Conservation (phyloP, 2,329 filamentous ascomycete species). For the Microsporum audouinii region DNA sequence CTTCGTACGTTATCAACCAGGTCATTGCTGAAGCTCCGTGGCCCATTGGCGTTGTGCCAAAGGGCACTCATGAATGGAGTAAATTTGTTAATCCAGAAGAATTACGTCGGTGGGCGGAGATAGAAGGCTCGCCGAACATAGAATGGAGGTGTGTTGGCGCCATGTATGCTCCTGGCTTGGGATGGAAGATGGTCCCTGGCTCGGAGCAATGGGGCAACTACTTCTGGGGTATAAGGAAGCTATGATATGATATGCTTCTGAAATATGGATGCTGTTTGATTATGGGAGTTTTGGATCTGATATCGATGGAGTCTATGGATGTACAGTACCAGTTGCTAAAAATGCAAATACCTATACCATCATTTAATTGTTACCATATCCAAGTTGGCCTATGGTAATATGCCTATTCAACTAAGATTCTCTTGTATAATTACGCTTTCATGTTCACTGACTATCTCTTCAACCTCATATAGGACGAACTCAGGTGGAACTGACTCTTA, state of each 20-base stretch:
- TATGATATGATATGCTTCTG: conserved; percentile 8
- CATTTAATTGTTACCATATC: too few species aligned
- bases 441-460: too few species aligned
- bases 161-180: conserved; percentile 77
- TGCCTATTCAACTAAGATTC: too few species aligned
- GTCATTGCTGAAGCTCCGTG: conserved; percentile 74
- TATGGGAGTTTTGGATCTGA: too few species aligned
- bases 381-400: too few species aligned
- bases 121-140: conserved; percentile 35
- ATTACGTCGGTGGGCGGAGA: conserved; percentile 30
- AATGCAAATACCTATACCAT: too few species aligned
- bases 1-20: conserved; percentile 86
- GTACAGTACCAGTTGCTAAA: background rate
- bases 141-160: conserved; percentile 65
- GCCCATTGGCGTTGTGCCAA: conserved; percentile 63
- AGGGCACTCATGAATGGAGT: conserved; percentile 88
- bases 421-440: too few species aligned
- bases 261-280: too few species aligned
- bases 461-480: too few species aligned
- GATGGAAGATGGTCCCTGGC: conserved; percentile 72
- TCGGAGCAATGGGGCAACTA: conserved; percentile 89
- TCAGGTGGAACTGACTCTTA: too few species aligned
- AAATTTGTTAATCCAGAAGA: conserved; percentile 76
- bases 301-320: background rate
- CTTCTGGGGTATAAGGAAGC: conserved; percentile 73